These are phyloP conservation scores for Penicillium expansum DNA, from an alignment of 2,329 filamentous ascomycete genomes.

Conservation along the genomic window DNA sequence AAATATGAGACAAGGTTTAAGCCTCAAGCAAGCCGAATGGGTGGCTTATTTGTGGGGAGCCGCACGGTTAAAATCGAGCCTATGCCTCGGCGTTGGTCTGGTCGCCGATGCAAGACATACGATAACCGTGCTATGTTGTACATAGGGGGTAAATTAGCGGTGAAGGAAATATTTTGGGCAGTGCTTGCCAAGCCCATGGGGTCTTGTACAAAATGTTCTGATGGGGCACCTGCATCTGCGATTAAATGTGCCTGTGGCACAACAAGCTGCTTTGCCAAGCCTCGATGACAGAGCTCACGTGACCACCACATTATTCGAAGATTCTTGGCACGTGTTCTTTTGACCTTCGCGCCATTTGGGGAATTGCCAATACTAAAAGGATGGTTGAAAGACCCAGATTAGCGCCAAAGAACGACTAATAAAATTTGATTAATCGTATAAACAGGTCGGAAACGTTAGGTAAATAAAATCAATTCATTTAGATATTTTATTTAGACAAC, in stretches of 20 bases:
- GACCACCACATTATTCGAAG: neutral
- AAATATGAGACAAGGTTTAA: neutral
- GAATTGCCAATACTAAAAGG: neutral
- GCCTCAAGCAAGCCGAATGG: neutral
- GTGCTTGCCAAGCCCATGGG: neutral
- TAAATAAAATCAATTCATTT: neutral
- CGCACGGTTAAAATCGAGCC: neutral
- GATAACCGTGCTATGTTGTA: conserved; percentile 4
- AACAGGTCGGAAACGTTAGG: no score
- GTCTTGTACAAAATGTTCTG: neutral
- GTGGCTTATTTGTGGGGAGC: neutral
- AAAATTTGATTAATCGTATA: neutral
- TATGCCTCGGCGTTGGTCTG: neutral
- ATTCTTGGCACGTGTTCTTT: conserved; percentile 7
- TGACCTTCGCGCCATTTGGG: neutral
- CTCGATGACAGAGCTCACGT: neutral
- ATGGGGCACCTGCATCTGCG: neutral
- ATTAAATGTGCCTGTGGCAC: no score
- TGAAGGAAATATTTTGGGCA: conserved; percentile 1
- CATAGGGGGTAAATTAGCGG: neutral
- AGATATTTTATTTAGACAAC: no score
- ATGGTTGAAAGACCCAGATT: neutral
- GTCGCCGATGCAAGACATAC: conserved; percentile 13
- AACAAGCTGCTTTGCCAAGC: conserved; percentile 12
- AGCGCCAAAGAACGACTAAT: neutral